These are phyloP conservation scores for Suhomyces tanzawaensis DNA, from an alignment of 805 yeast species.

Conservation along the genomic window DNA sequence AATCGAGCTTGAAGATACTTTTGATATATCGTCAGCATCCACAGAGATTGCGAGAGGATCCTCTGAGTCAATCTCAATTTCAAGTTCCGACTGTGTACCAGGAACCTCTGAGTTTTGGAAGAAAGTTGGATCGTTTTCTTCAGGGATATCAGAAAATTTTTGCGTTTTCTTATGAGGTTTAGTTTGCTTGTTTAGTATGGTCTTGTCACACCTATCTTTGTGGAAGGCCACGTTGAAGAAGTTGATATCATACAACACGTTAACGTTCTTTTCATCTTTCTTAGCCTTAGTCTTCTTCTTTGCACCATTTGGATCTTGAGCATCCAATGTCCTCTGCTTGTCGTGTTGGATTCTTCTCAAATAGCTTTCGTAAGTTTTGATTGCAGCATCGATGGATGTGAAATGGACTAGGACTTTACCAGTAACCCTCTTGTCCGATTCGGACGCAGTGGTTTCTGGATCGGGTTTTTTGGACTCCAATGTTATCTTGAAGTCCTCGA, in stretches of 20 bases:
- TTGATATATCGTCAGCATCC: slow-evolving; percentile 2
- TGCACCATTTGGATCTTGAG: background rate
- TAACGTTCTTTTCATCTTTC: slow-evolving; percentile 13
- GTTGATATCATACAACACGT: slow-evolving; percentile 11
- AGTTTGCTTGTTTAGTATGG: slow-evolving; percentile 12
- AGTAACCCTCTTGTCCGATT: background rate
- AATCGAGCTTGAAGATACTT: slow-evolving; percentile 1
- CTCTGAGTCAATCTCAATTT: slow-evolving; percentile 1
- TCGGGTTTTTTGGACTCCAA: slow-evolving; percentile 1
- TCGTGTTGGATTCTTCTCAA: slow-evolving; percentile 21
- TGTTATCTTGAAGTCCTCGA: slow-evolving; percentile 30
- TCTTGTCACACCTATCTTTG: slow-evolving; percentile 40
- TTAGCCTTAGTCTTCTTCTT: slow-evolving; percentile 1
- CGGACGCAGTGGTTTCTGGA: background rate
- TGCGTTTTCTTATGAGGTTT: slow-evolving; percentile 1
- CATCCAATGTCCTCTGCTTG: slow-evolving; percentile 11
- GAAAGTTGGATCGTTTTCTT: background rate
- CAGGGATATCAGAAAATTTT: background rate
- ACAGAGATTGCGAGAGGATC: slow-evolving; percentile 1
- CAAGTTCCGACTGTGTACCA: background rate
- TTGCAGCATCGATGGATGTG: slow-evolving; percentile 46
- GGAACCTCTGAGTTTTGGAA: background rate
- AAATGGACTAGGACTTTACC: slow-evolving; percentile 32
- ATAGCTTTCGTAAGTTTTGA: slow-evolving; percentile 40
- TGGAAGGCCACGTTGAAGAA: slow-evolving; percentile 23